phyloP scores from a whole-genome alignment of 345 rosid genomes.

The Acer negundo region DNA sequence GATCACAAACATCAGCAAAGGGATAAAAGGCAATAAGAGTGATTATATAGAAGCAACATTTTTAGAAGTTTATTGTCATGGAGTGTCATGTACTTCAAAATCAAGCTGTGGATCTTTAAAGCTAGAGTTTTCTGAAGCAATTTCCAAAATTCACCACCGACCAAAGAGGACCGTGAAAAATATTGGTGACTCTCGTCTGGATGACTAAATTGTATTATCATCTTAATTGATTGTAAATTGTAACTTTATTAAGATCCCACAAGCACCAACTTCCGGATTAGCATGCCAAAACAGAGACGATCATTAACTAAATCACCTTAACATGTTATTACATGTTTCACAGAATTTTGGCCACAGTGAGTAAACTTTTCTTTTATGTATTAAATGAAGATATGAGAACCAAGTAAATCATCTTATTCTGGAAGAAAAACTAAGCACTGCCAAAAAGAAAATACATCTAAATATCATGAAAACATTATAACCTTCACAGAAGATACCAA shows the following conservation, averaged over 20 bases:
- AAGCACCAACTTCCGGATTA: neutral
- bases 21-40: neutral
- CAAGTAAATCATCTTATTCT: neutral
- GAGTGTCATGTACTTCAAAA: neutral
- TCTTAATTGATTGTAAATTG: neutral
- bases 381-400: neutral
- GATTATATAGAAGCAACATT: neutral
- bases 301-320: neutral
- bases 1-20: neutral
- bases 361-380: neutral
- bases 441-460: neutral
- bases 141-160: neutral
- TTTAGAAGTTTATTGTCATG: neutral
- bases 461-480: neutral
- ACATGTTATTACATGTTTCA: neutral
- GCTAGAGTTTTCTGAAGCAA: neutral
- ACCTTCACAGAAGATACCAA: neutral
- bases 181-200: neutral
- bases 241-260: neutral
- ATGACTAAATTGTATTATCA: too few relatives aligned
- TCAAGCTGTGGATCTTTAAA: neutral
- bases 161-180: neutral
- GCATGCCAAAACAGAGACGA: neutral
- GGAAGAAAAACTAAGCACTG: slow-evolving; percentile 3
- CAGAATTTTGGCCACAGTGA: neutral